Percentiles rank a stretch among this genome's conserved stretches.
phyloP scores from a whole-genome alignment of 441 rosid species.

The Croton setiger region DNA sequence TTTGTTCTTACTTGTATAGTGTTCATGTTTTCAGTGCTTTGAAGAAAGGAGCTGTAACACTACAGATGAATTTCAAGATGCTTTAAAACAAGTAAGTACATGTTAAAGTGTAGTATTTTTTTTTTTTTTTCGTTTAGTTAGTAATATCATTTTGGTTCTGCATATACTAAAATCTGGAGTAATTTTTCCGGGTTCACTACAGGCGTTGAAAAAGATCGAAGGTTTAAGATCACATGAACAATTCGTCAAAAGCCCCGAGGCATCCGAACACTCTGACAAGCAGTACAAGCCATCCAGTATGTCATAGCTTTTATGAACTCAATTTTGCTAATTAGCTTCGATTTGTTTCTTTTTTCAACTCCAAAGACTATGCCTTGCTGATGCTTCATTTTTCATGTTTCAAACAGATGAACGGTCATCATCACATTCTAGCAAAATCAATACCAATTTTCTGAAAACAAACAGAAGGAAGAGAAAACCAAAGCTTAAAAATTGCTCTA shows the following conservation, averaged over 20 bases:
- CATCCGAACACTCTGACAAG: constrained; percentile 13
- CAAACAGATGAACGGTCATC: constrained; percentile 21
- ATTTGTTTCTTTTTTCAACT: not conserved
- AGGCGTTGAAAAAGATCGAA: constrained; percentile 29
- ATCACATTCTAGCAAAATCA: constrained; percentile 25
- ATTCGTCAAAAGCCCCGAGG: constrained; percentile 16
- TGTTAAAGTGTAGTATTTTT: not conserved
- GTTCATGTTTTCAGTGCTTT: constrained; percentile 22
- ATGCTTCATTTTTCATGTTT: not conserved
- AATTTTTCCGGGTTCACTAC: constrained; percentile 3
- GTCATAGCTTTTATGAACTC: not conserved
- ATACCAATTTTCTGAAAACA: constrained; percentile 16
- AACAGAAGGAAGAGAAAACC: constrained; percentile 28
- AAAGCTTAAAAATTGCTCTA: constrained; percentile 26
- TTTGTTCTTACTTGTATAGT: not conserved
- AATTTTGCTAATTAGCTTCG: too few relatives aligned
- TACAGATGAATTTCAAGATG: constrained; percentile 20
- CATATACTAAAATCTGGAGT: not conserved
- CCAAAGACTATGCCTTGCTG: not conserved
- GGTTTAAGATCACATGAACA: constrained; percentile 12
- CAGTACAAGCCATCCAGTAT: constrained; percentile 24
- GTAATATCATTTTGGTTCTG: not conserved
- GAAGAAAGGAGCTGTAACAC: constrained; percentile 25
- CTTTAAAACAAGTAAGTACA: constrained; percentile 27
- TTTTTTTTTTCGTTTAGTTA: not conserved